A percentile compares a stretch with the other conserved stretches of the same genome.
phyloP scores from a whole-genome alignment of 768 basidiomycete genomes.

The Strobilomyces dryophilus region DNA sequence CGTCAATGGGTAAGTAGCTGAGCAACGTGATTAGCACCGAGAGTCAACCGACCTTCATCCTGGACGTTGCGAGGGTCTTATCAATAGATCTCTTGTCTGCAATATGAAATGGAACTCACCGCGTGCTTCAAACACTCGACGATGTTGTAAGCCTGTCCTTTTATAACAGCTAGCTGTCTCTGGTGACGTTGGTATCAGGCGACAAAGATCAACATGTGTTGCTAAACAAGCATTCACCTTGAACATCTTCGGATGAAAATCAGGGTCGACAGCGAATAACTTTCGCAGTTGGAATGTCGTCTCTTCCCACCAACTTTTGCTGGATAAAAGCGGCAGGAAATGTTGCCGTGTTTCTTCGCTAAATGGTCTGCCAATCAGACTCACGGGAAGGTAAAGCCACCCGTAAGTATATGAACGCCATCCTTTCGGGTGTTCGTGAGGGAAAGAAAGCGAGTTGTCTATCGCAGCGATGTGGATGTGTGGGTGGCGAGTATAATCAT shows the following conservation, averaged over 20 bases:
- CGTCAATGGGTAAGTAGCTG: constrained; percentile 9
- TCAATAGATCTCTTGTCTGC: neutral
- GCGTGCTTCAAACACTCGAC: constrained; percentile 76
- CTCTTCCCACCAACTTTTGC: constrained; percentile 87
- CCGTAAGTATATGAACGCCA: constrained; percentile 83
- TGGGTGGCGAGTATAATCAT: constrained; percentile 54
- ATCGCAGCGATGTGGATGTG: constrained; percentile 92
- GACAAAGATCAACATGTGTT: constrained; percentile 2
- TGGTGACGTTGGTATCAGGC: constrained; percentile 24
- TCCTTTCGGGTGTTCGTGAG: constrained; percentile 83
- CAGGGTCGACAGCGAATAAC: constrained; percentile 76
- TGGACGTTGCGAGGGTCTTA: constrained; percentile 26
- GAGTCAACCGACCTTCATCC: constrained; percentile 62
- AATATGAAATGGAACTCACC: constrained; percentile 40
- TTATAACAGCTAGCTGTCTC: constrained; percentile 89
- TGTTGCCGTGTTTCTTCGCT: constrained; percentile 77
- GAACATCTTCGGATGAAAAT: constrained; percentile 91
- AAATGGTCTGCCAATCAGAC: constrained; percentile 81
- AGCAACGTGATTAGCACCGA: neutral
- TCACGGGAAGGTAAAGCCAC: constrained; percentile 84
- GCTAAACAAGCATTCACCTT: constrained; percentile 41
- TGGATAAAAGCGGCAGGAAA: constrained; percentile 78
- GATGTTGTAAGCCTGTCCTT: constrained; percentile 91
- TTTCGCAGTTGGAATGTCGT: constrained; percentile 75
- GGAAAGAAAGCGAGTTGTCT: constrained; percentile 90